Conservation (phyloP, 352 stramenopile genomes). For the Globisporangium mamillatum region DNA sequence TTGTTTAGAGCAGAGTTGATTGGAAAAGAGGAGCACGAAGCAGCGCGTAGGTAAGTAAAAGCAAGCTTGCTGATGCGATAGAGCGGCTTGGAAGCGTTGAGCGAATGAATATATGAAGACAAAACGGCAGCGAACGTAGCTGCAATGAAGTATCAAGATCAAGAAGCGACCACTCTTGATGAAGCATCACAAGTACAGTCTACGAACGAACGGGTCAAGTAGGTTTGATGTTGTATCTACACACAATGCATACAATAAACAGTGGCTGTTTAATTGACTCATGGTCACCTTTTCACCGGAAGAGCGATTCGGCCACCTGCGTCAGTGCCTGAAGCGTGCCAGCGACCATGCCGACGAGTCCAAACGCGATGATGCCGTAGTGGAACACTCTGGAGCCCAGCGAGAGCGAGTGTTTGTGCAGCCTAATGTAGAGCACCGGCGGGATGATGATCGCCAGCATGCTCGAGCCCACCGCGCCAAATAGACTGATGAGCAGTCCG, state of each 20-base stretch:
- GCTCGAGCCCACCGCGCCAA: slow-evolving; percentile 74
- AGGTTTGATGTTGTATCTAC: not conserved
- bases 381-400: slow-evolving; percentile 40
- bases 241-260: not conserved
- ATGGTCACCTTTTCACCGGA: not conserved
- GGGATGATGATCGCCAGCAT: slow-evolving; percentile 81
- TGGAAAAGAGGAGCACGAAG: not conserved
- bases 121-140: not conserved
- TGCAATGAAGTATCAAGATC: slow-evolving; percentile 1
- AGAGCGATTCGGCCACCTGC: slow-evolving; percentile 42
- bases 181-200: not conserved
- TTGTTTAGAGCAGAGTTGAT: slow-evolving; percentile 9
- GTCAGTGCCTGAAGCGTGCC: slow-evolving; percentile 53
- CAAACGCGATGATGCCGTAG: slow-evolving; percentile 47
- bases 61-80: slow-evolving; percentile 1
- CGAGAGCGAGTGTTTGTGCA: slow-evolving; percentile 35
- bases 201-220: not conserved
- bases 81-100: not conserved
- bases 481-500: slow-evolving; percentile 73
- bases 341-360: slow-evolving; percentile 61
- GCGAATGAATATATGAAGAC: not conserved
- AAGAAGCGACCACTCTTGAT: not conserved
- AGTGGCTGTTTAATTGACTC: not conserved
- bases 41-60: not conserved
- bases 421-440: slow-evolving; percentile 57